Conservation (phyloP, 257 asterid genomes). For the Solanum lignicaule region DNA sequence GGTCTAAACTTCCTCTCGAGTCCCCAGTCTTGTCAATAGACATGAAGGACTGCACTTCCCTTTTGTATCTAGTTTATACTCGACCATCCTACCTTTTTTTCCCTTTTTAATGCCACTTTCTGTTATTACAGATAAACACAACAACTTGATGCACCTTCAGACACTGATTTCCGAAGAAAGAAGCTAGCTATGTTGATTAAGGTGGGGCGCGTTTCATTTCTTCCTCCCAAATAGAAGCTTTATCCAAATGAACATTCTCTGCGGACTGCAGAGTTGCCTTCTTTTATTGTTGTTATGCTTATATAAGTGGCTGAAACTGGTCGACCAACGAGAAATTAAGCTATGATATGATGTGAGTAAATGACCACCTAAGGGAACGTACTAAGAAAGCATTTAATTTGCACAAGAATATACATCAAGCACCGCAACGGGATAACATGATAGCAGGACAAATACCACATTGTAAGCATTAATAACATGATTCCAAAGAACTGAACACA, state of each 20-base stretch:
- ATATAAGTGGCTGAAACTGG: background rate
- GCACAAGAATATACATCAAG: background rate
- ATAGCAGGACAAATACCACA: background rate
- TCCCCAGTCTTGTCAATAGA: too few relatives aligned
- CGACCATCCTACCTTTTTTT: background rate
- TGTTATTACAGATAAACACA: background rate
- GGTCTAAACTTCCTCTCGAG: too few relatives aligned
- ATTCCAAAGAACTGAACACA: background rate
- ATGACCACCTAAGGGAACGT: background rate
- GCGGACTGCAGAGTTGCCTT: background rate
- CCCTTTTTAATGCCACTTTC: background rate
- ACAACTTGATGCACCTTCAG: background rate
- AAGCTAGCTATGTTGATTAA: background rate
- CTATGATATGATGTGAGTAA: background rate
- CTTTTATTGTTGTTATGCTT: background rate
- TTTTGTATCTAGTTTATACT: background rate
- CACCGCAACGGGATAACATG: background rate
- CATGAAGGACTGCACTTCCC: background rate
- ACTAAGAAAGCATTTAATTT: background rate
- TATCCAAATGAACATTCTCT: background rate
- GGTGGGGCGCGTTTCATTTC: background rate
- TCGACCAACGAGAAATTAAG: background rate
- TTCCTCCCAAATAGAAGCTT: background rate
- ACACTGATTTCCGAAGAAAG: background rate
- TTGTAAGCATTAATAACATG: background rate